Evolutionary conservation across 495 filamentous ascomycete species (phyloP), one percentile per base, ranked within the genome.

Genomic region (Penicillium maclennaniae): DNA sequence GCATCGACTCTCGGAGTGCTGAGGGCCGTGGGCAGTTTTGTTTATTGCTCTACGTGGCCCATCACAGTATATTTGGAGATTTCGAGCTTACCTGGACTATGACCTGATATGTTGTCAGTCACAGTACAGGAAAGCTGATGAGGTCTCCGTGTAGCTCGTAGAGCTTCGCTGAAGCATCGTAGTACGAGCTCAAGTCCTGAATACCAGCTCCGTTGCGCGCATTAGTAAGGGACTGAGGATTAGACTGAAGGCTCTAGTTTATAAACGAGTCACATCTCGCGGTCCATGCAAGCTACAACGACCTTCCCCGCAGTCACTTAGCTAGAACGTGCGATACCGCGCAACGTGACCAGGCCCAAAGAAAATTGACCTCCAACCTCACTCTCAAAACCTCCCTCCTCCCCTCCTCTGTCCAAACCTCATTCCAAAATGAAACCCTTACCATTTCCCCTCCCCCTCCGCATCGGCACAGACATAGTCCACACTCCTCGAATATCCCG

Each of bases 401-500:
- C 26, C 37, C 27, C 41, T 40, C 20, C 45, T 17, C 16, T 12
- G 12, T 6, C 17, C 49, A 54, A 27, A 19, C 62, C 49, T 54
- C 19, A 45, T 37, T 9, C 0, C 19, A 44, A 28, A 47, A 67
- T 65, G 59, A 71, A 70, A 58, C 62, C 63, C 1, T 45, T 65
- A 10, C 69, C 71, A 7, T 76, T 76, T 55, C 74, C 73, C 25
- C 56, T 69, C 45, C 43, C 71, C 40, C 58, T 79, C 23, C 70
- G 75, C 45, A 73, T 81, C 47, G 78, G 78, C 49, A 73, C 79
- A 46, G 78, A 80, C 66, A 74, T 81, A 51, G 77, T 80, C 53
- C 76, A 81, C 60, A 66, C 79, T 56, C 78, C 78, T 1, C 78
- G 77, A 26, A 76, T 80, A 43, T 47, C 65, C 47, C 71, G 70